Percentiles rank a stretch among this genome's conserved stretches.
phyloP scores from a whole-genome alignment of 306 rosid genomes.

The Mimosa bimucronata region DNA sequence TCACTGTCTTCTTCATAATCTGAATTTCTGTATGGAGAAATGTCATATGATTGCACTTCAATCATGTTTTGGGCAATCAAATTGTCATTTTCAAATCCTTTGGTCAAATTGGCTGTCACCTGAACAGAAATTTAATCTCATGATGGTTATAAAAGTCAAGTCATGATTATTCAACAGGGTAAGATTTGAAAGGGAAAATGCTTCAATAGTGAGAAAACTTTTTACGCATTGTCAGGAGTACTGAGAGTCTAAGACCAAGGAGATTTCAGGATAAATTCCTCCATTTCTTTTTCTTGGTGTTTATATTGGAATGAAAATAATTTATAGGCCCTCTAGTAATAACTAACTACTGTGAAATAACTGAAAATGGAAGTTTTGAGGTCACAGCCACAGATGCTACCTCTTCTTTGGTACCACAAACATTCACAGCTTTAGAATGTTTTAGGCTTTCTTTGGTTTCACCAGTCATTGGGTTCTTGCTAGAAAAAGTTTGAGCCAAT shows the following conservation, averaged over 20 bases:
- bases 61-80: constrained; percentile 33
- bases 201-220: too few species aligned
- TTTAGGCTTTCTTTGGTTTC: constrained; percentile 42
- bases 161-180: background rate
- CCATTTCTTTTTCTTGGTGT: background rate
- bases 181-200: too few species aligned
- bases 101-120: constrained; percentile 44
- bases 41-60: constrained; percentile 75
- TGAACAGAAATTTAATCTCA: constrained; percentile 40
- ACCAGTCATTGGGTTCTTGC: constrained; percentile 39
- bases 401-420: constrained; percentile 43
- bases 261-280: background rate
- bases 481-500: constrained; percentile 41
- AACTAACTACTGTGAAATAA: constrained; percentile 25
- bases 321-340: constrained; percentile 19
- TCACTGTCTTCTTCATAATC: constrained; percentile 90
- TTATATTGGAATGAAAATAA: constrained; percentile 16
- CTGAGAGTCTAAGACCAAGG: too few species aligned
- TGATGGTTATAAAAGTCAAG: constrained; percentile 22
- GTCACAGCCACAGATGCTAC: constrained; percentile 38
- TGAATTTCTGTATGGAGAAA: constrained; percentile 86
- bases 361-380: constrained; percentile 16
- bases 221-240: too few species aligned
- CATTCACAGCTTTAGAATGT: constrained; percentile 35
- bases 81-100: constrained; percentile 41